These are phyloP conservation scores for Fusarium lateritium DNA, from an alignment of 2,329 filamentous ascomycete genomes.

Conservation along the genomic window DNA sequence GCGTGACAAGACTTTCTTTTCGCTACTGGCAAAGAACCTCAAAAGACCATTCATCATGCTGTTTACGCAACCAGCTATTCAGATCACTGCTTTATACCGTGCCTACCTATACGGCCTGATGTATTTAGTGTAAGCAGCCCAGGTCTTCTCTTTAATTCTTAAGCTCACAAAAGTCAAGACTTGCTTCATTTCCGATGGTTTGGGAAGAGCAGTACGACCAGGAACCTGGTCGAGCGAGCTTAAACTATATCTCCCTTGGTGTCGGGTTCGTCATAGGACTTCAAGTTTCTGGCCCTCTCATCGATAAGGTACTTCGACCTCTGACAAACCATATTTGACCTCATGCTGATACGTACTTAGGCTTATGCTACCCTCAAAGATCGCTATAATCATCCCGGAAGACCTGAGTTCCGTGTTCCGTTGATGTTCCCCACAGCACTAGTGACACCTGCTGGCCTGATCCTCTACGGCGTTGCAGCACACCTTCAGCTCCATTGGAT, in stretches of 20 bases:
- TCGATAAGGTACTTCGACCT: constrained; percentile 49
- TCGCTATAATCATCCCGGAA: constrained; percentile 47
- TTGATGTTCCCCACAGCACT: constrained; percentile 55
- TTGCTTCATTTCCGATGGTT: constrained; percentile 67
- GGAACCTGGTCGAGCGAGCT: constrained; percentile 61
- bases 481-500: constrained; percentile 63
- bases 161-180: constrained; percentile 39
- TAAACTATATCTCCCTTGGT: constrained; percentile 68
- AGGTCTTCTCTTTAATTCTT: accelerated
- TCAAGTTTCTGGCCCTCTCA: constrained; percentile 62
- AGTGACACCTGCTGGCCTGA: constrained; percentile 63
- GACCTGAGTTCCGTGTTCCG: constrained; percentile 55
- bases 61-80: constrained; percentile 65
- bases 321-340: accelerated
- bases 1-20: constrained; percentile 45
- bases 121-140: constrained; percentile 60
- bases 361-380: constrained; percentile 49
- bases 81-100: constrained; percentile 64
- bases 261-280: constrained; percentile 70
- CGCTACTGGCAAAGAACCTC: constrained; percentile 52
- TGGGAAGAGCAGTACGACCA: constrained; percentile 65
- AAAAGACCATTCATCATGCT: constrained; percentile 65
- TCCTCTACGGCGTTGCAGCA: constrained; percentile 65
- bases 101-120: constrained; percentile 68
- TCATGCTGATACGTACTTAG: constrained; percentile 20